phyloP scores from a whole-genome alignment of 1,284 basidiomycete species.

The Leccinum pachyderme region DNA sequence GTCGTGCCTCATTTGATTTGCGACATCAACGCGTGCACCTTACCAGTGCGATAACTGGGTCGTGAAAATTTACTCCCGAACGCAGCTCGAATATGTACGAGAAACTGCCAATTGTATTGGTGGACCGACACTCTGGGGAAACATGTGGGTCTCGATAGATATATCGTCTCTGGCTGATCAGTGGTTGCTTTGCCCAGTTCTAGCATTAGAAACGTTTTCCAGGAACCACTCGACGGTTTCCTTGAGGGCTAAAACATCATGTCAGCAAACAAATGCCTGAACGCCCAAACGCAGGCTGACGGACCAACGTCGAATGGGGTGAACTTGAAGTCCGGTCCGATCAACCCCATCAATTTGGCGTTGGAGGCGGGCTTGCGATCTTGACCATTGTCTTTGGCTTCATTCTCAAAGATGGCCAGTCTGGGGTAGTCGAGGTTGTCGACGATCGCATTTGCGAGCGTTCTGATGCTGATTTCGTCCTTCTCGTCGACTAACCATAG shows the following conservation, averaged over 20 bases:
- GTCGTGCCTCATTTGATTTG: neutral
- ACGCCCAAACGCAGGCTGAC: slow-evolving; percentile 30
- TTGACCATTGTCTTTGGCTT: slow-evolving; percentile 63
- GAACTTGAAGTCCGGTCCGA: slow-evolving; percentile 72
- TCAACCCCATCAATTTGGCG: slow-evolving; percentile 68
- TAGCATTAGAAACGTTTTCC: slow-evolving; percentile 65
- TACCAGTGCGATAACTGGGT: neutral
- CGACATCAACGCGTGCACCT: neutral
- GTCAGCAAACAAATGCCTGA: neutral
- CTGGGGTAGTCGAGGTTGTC: slow-evolving; percentile 63
- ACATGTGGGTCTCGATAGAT: neutral
- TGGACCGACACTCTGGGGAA: neutral
- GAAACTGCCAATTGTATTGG: neutral
- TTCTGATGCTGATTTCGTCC: slow-evolving; percentile 86
- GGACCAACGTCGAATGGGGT: slow-evolving; percentile 80
- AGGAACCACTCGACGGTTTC: slow-evolving; percentile 80
- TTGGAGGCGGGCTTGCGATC: slow-evolving; percentile 94
- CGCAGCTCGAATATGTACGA: neutral
- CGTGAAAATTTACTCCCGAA: neutral
- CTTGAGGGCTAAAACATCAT: slow-evolving; percentile 51
- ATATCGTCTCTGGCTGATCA: slow-evolving; percentile 6
- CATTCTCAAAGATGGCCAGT: slow-evolving; percentile 56
- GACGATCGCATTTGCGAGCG: slow-evolving; percentile 83
- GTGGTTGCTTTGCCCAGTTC: slow-evolving; percentile 42
- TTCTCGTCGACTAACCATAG: slow-evolving; percentile 70